phyloP scores from a whole-genome alignment of 2,329 filamentous ascomycete species.

The Aspergillus versicolor region DNA sequence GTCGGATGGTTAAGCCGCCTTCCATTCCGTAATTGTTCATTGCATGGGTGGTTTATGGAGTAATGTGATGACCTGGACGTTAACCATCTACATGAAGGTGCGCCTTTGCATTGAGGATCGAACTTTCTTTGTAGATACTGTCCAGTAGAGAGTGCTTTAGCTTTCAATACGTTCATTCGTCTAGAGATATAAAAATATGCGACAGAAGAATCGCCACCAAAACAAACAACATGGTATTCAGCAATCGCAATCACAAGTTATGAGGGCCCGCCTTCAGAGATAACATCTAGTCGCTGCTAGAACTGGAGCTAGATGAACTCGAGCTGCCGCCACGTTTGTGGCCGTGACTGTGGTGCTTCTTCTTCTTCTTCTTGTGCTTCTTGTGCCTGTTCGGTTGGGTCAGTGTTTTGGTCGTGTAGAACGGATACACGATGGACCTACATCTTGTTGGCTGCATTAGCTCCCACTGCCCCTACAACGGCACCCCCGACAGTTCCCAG shows the following conservation, averaged over 20 bases:
- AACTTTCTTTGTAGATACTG: neutral
- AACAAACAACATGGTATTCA: neutral
- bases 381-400: constrained; percentile 20
- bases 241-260: neutral
- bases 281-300: constrained; percentile 21
- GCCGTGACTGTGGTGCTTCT: constrained; percentile 25
- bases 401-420: constrained; percentile 4
- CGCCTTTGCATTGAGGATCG: neutral
- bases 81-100: neutral
- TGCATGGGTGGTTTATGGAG: neutral
- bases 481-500: constrained; percentile 35
- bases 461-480: constrained; percentile 33
- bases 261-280: neutral
- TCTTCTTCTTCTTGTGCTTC: constrained; percentile 28
- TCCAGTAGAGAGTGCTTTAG: neutral
- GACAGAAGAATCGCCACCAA: neutral
- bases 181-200: constrained; percentile 3
- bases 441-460: constrained; percentile 31
- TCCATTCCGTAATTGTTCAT: neutral
- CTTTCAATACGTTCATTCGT: neutral
- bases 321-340: constrained; percentile 16
- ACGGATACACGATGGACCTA: constrained; percentile 15
- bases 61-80: neutral
- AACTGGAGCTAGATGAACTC: constrained; percentile 18
- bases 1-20: neutral